phyloP scores from a whole-genome alignment of 768 basidiomycete genomes.

The Leccinum boreale region DNA sequence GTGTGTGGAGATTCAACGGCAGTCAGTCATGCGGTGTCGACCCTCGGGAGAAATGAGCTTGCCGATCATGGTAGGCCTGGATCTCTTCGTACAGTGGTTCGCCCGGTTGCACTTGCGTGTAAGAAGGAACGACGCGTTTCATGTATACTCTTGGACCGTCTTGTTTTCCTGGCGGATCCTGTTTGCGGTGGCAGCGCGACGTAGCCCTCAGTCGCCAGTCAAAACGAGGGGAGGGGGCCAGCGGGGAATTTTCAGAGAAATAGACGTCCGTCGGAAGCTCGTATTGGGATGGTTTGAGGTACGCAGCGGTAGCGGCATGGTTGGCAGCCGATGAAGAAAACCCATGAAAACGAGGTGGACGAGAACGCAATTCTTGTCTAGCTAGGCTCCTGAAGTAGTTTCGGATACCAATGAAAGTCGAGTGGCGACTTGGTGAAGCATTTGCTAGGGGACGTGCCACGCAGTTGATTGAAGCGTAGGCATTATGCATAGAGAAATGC shows the following conservation, averaged over 20 bases:
- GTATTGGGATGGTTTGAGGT: slow-evolving; percentile 12
- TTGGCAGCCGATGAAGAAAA: slow-evolving; percentile 18
- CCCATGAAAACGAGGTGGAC: not conserved
- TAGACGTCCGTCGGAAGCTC: slow-evolving; percentile 26
- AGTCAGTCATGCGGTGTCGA: not conserved
- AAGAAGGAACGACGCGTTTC: slow-evolving; percentile 39
- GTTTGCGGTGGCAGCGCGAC: slow-evolving; percentile 36
- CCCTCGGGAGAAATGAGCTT: slow-evolving; percentile 9
- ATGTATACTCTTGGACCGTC: slow-evolving; percentile 23
- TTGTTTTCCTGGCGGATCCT: slow-evolving; percentile 10
- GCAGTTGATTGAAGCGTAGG: slow-evolving; percentile 1
- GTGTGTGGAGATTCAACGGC: not conserved
- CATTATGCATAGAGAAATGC: slow-evolving; percentile 14
- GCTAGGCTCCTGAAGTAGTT: slow-evolving; percentile 25
- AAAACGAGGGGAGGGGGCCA: slow-evolving; percentile 38
- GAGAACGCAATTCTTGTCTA: not conserved
- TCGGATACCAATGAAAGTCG: slow-evolving; percentile 32
- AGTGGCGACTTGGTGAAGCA: slow-evolving; percentile 3
- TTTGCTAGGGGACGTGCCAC: slow-evolving; percentile 6
- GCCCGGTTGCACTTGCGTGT: slow-evolving; percentile 30
- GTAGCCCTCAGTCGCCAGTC: slow-evolving; percentile 60
- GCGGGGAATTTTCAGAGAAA: slow-evolving; percentile 30
- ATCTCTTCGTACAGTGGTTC: slow-evolving; percentile 50
- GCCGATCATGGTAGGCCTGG: slow-evolving; percentile 55
- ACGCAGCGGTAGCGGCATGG: slow-evolving; percentile 7